Base-by-base conservation (phyloP, 345 rosid species). In the Moricandia moricandioides region DNA sequence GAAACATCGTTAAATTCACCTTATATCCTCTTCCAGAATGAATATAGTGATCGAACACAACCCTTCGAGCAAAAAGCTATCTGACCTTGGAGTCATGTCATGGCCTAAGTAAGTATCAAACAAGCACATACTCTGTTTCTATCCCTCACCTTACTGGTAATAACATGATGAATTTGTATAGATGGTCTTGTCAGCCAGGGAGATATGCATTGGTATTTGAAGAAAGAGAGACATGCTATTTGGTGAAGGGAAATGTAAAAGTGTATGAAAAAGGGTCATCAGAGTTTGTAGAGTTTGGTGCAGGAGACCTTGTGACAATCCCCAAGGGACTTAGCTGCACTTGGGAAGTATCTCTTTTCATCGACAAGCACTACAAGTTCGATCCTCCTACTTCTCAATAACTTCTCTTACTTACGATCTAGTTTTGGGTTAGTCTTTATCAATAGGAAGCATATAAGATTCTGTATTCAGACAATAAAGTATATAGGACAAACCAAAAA, bases 181-280 rank as follows among this genome's bases (percentile, higher is more conserved):
- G 98, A 82, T 91, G 97, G 98, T 96, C 91, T 2, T 93, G 96
- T 83, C 89, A 91, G n/a, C 97, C 96, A 0, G 98, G 97, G 58
- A 93, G 79, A 57, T 91, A 88, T 77, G 92, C 88, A 81, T 88
- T 93, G 59, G 92, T 86, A 65, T 93, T 84, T 78, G 98, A 89
- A 71, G 97, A 96, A 61, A 94, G 85, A 70, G 91, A 93, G 86
- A 93, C 93, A 9, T 93, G 96, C 40, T 91, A 89, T 74, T 24
- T 93, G 75, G 71, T 93, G 80, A 91, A 82, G 78, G 98, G 98
- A 73, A 88, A 87, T 58, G 98, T 93, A 74, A 93, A 81, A 81
- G 97, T 74, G 7, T 89, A 88, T 77, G 79, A 80, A 39, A 89
- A 88, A 83, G 82, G 79, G 12, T 73, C 78, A 69, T 87, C 86